These are phyloP conservation scores for Margaritispora aquatica DNA, from an alignment of 495 filamentous ascomycete genomes.

Conservation along the genomic window DNA sequence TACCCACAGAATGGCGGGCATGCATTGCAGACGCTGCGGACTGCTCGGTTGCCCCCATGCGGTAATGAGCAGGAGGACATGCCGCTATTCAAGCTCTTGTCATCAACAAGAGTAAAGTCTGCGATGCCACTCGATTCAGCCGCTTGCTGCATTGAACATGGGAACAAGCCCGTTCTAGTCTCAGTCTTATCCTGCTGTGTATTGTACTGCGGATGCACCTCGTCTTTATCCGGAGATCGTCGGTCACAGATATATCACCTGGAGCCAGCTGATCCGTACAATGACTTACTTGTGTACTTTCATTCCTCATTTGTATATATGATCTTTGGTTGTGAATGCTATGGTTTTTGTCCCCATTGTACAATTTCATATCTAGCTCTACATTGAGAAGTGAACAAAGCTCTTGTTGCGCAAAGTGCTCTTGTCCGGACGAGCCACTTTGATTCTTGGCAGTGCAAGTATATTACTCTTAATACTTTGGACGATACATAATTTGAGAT, in stretches of 20 bases:
- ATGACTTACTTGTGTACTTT: neutral
- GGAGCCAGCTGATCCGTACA: slow-evolving; percentile 19
- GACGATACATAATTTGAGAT: neutral
- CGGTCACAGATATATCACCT: slow-evolving; percentile 21
- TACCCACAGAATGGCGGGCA: neutral
- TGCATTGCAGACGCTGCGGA: neutral
- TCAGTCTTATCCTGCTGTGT: slow-evolving; percentile 5
- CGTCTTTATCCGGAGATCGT: slow-evolving; percentile 20
- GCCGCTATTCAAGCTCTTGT: neutral
- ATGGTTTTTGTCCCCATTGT: neutral
- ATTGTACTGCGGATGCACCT: slow-evolving; percentile 12
- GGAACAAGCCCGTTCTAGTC: slow-evolving; percentile 12
- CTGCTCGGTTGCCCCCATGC: slow-evolving; percentile 11
- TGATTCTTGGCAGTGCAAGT: neutral
- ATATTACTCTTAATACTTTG: neutral
- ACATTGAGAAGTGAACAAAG: neutral
- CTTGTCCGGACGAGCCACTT: neutral
- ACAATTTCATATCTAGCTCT: neutral
- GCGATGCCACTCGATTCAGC: slow-evolving; percentile 19
- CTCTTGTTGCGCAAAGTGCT: neutral
- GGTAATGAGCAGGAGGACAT: neutral
- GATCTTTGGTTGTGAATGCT: neutral
- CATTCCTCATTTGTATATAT: slow-evolving; percentile 12
- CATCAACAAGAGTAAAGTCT: neutral
- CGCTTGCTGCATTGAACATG: slow-evolving; percentile 9